Percentiles rank a stretch among this genome's conserved stretches.
Evolutionary conservation across 306 rosid genomes (phyloP).

Genomic region (Casuarina equisetifolia): DNA sequence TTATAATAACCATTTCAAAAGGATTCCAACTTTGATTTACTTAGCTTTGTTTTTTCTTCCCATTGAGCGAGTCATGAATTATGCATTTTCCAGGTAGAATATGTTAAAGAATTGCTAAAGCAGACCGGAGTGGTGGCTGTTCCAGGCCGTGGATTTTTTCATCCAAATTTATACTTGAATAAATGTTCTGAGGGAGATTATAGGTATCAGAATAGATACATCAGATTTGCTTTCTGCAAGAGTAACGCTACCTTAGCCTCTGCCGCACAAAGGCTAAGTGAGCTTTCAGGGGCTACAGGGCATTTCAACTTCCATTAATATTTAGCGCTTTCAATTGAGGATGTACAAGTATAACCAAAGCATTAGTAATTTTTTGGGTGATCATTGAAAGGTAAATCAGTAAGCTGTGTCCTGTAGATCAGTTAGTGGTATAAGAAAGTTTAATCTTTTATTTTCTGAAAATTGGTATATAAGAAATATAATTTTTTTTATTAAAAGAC

Average conservation of each 20-base stretch:
- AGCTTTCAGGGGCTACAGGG: constrained; percentile 43
- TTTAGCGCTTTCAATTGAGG: background rate
- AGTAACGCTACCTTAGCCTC: constrained; percentile 59
- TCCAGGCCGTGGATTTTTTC: constrained; percentile 81
- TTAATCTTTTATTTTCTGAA: too few species aligned
- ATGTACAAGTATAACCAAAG: background rate
- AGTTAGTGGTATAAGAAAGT: too few species aligned
- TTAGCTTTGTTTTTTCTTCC: background rate
- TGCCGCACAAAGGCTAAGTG: constrained; percentile 54
- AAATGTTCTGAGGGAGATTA: constrained; percentile 29
- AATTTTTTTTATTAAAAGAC: too few species aligned
- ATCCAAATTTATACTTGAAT: constrained; percentile 26
- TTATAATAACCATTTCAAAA: background rate
- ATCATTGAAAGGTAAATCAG: too few species aligned
- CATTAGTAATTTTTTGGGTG: too few species aligned
- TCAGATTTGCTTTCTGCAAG: constrained; percentile 91
- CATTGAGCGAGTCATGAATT: background rate
- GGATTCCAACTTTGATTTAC: background rate
- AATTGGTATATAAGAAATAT: too few species aligned
- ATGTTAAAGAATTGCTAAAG: constrained; percentile 62
- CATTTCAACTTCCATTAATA: constrained; percentile 25
- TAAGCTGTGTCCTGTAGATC: too few species aligned
- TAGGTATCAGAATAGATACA: constrained; percentile 57
- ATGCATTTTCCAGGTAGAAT: constrained; percentile 55
- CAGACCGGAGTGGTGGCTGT: constrained; percentile 87